Conservation (phyloP, 2,329 filamentous ascomycete genomes). For the Fusarium falciforme region DNA sequence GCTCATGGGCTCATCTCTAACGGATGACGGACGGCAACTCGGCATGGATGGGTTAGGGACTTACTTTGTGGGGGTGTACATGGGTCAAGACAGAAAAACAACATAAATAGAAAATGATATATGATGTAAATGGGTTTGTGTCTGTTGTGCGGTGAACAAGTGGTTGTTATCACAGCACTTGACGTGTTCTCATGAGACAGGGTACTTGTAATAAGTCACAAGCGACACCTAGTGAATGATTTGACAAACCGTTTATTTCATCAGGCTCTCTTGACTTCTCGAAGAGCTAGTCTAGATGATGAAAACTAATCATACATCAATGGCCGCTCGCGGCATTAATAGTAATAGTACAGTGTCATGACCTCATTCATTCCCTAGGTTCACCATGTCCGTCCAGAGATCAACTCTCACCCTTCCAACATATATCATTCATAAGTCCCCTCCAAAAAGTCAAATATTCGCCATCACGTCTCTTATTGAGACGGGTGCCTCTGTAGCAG, state of each 20-base stretch:
- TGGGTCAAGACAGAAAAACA: constrained; percentile 2
- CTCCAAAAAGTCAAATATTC: neutral
- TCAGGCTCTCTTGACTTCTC: constrained; percentile 1
- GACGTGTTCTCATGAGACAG: neutral
- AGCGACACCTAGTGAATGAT: neutral
- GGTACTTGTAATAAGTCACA: neutral
- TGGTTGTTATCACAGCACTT: neutral
- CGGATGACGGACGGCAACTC: neutral
- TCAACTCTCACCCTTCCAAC: constrained; percentile 10
- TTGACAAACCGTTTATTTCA: constrained; percentile 1
- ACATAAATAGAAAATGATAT: constrained; percentile 17
- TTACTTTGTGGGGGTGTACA: neutral
- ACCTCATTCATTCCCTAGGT: constrained; percentile 1
- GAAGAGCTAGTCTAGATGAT: constrained; percentile 9
- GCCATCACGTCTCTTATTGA: neutral
- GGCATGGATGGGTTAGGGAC: neutral
- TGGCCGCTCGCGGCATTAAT: constrained; percentile 10
- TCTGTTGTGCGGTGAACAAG: neutral
- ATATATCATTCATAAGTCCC: constrained; percentile 7
- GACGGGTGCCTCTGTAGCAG: neutral
- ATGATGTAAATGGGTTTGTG: neutral
- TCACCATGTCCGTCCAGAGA: constrained; percentile 7
- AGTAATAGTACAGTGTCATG: constrained; percentile 10
- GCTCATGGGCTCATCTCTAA: constrained; percentile 6
- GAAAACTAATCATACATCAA: constrained; percentile 20